These are phyloP conservation scores for Auricularia heimuer DNA, from an alignment of 768 basidiomycete species.

Conservation along the genomic window DNA sequence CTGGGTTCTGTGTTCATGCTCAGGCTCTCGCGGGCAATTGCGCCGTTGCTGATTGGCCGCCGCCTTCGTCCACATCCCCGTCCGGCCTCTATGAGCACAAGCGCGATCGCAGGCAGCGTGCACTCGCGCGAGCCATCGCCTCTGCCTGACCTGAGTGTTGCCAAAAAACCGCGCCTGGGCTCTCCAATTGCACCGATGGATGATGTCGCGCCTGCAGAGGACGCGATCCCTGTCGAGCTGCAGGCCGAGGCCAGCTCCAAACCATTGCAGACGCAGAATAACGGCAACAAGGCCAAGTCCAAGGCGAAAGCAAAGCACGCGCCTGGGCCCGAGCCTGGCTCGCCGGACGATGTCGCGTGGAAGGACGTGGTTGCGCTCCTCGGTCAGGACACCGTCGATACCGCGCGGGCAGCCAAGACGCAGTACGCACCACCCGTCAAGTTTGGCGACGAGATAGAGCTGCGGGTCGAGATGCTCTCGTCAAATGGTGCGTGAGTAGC, in stretches of 20 bases:
- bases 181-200: neutral
- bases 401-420: constrained; percentile 34
- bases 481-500: constrained; percentile 42
- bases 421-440: constrained; percentile 54
- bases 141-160: neutral
- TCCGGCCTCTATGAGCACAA: neutral
- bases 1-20: too few relatives aligned
- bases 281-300: constrained; percentile 13
- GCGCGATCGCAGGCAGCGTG: neutral
- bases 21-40: too few relatives aligned
- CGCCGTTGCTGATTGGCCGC: too few relatives aligned
- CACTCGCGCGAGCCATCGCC: neutral
- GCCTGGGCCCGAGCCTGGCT: constrained; percentile 48
- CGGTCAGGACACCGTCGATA: constrained; percentile 46
- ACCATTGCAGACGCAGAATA: neutral
- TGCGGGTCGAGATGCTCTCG: constrained; percentile 55
- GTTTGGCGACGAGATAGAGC: constrained; percentile 51
- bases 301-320: constrained; percentile 26
- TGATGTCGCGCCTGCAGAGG: neutral
- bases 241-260: neutral
- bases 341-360: constrained; percentile 65
- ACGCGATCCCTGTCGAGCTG: neutral
- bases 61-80: too few relatives aligned
- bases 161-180: neutral
- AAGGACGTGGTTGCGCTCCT: constrained; percentile 61